Base-by-base conservation (phyloP, 768 basidiomycete species). In the Amanita molliuscula region DNA sequence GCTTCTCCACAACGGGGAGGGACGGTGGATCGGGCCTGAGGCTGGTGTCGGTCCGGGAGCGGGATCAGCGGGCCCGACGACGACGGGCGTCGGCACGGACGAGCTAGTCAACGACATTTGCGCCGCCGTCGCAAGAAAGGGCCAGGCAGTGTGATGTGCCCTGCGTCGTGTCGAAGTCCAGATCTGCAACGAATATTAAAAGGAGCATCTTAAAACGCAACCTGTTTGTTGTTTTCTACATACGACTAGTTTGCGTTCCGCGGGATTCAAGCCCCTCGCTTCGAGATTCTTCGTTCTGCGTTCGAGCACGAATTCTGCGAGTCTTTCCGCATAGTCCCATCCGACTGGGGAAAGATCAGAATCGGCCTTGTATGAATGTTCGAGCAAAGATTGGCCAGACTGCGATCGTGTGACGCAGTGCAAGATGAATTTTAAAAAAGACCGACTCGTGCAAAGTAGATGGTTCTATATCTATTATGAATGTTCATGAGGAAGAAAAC, bases 401-500 rank as follows among this genome's bases (percentile, higher is more conserved):
- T 96, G 58, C 16, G 16, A n/a, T n/a, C 1, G 18, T 23, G 36
- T 9, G 16, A n/a, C 3, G 31, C 9, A 40, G 36, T 18, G 48
- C n/a, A 40, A 4, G 29, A 15, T 6, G 8, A 7, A 49, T 36
- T 21, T 20, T 51, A 35, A 56, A 53, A 43, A 13, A 34, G 6
- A 64, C 88, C 53, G 61, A 96, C 94, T 35, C 95, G 72, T 4
- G 95, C 95, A 67, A 99, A 97, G 65, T 94, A 98, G 55, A 99
- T 99, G 42, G 85, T 92, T 18, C 95, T 76, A 62, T 83, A 88
- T 54, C 78, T 76, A 60, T 93, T 97, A 67, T 99, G 95, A 43
- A 99, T 97, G 64, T 99, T 99, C 96, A 98, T 98, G 40, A 99
- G 73, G 75, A 96, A 98, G 75, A 98, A 99, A 21, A 98, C 89